Evolutionary conservation across 441 rosid genomes (phyloP).

Genomic region (Populus hybrid): DNA sequence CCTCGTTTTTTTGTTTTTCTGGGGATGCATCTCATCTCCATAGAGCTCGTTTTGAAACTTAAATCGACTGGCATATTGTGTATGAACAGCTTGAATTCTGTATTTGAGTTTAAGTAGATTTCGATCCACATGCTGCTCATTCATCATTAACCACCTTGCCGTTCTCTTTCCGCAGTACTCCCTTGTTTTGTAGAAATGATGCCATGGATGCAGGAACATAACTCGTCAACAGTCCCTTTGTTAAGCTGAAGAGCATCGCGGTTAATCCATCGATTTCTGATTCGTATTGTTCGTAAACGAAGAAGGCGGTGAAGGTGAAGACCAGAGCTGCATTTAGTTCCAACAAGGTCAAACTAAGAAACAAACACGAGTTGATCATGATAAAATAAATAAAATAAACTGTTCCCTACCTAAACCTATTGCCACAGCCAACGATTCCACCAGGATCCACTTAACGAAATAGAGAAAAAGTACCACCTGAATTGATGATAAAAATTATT

Average conservation of each 20-base stretch:
- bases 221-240: slow-evolving; percentile 28
- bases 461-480: slow-evolving; percentile 53
- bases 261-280: slow-evolving; percentile 53
- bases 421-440: slow-evolving; percentile 33
- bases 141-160: slow-evolving; percentile 7
- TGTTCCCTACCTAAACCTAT: slow-evolving; percentile 53
- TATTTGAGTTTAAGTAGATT: neutral
- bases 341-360: slow-evolving; percentile 2
- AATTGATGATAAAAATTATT: slow-evolving; percentile 1
- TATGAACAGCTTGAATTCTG: neutral
- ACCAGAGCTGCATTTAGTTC: slow-evolving; percentile 51
- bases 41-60: neutral
- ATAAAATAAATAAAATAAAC: neutral
- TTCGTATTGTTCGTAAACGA: slow-evolving; percentile 78
- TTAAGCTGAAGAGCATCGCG: slow-evolving; percentile 26
- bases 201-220: slow-evolving; percentile 32
- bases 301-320: slow-evolving; percentile 69
- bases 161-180: slow-evolving; percentile 14
- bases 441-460: slow-evolving; percentile 41
- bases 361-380: neutral
- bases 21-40: neutral
- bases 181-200: slow-evolving; percentile 19
- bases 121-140: neutral
- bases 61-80: slow-evolving; percentile 4
- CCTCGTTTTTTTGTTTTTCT: neutral